These are phyloP conservation scores for Gracilaria gracilis DNA, from an alignment of 23 red algal species.

Conservation along the genomic window DNA sequence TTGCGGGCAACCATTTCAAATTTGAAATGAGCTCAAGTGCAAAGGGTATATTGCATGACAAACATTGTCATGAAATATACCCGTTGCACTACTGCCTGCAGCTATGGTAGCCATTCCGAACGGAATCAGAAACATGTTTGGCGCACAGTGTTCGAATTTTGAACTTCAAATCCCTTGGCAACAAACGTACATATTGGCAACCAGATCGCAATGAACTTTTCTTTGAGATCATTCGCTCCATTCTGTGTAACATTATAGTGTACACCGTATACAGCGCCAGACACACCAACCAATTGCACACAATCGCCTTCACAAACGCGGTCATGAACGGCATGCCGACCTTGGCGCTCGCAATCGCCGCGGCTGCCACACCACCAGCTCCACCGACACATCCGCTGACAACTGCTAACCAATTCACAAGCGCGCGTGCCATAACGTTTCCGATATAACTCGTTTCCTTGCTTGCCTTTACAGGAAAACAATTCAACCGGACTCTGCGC, in stretches of 20 bases:
- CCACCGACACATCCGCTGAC: slow-evolving; percentile 35
- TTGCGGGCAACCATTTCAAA: too few species aligned
- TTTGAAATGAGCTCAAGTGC: too few species aligned
- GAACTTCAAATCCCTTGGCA: slow-evolving; percentile 73
- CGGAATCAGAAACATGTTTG: slow-evolving; percentile 89
- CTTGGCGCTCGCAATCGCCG: slow-evolving; percentile 56
- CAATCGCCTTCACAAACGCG: slow-evolving; percentile 58
- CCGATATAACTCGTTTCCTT: too few species aligned
- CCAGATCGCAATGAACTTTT: slow-evolving; percentile 66
- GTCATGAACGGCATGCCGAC: slow-evolving; percentile 54
- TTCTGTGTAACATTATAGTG: slow-evolving; percentile 8
- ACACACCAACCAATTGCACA: slow-evolving; percentile 87
- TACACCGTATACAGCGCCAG: slow-evolving; percentile 84
- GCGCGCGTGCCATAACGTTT: too few species aligned
- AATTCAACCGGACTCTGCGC: too few species aligned
- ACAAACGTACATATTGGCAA: slow-evolving; percentile 75
- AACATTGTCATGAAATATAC: too few species aligned
- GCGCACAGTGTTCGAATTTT: slow-evolving; percentile 78
- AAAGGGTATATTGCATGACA: too few species aligned
- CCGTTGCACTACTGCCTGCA: too few species aligned
- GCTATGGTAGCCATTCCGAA: slow-evolving; percentile 74
- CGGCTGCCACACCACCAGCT: slow-evolving; percentile 45
- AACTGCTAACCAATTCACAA: slow-evolving; percentile 41
- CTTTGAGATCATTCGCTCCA: slow-evolving; percentile 49
- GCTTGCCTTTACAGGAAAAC: too few species aligned